These are phyloP conservation scores for Ogataea thermomethanolica DNA, from an alignment of 805 yeast species.

Conservation along the genomic window DNA sequence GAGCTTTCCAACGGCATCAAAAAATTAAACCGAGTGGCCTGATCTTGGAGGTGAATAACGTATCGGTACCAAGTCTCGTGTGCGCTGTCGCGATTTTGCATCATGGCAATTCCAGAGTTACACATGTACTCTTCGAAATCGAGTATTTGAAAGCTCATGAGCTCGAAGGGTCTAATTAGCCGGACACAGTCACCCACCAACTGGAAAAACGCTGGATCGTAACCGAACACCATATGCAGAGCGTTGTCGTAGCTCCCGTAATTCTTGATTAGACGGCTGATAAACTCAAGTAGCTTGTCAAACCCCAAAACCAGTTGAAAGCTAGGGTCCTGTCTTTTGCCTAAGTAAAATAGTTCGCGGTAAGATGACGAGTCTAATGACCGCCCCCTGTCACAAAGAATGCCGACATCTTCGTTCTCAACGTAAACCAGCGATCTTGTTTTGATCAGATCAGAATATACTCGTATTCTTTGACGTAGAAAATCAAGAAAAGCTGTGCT, in stretches of 20 bases:
- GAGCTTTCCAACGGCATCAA: slow-evolving; percentile 18
- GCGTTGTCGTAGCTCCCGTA: neutral
- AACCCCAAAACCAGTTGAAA: slow-evolving; percentile 11
- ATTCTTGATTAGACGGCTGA: slow-evolving; percentile 8
- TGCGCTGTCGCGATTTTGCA: slow-evolving; percentile 6
- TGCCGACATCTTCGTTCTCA: slow-evolving; percentile 1
- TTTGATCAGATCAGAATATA: neutral
- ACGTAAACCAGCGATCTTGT: neutral
- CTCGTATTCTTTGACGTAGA: slow-evolving; percentile 3
- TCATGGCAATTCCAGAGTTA: slow-evolving; percentile 15
- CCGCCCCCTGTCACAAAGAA: neutral
- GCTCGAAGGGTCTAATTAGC: slow-evolving; percentile 16
- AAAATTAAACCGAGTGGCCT: slow-evolving; percentile 19
- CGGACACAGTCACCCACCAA: slow-evolving; percentile 4
- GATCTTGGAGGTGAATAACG: slow-evolving; percentile 20
- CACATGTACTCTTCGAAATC: slow-evolving; percentile 18
- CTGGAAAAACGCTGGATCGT: slow-evolving; percentile 2
- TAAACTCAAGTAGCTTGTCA: slow-evolving; percentile 7
- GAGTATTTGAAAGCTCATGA: slow-evolving; percentile 16
- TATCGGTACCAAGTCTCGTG: slow-evolving; percentile 16
- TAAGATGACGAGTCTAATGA: neutral
- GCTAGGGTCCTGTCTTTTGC: neutral
- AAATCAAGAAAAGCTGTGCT: slow-evolving; percentile 3
- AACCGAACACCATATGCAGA: slow-evolving; percentile 5
- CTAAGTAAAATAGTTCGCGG: slow-evolving; percentile 2